Conservation (phyloP, 345 rosid genomes). For the Citrus medica region DNA sequence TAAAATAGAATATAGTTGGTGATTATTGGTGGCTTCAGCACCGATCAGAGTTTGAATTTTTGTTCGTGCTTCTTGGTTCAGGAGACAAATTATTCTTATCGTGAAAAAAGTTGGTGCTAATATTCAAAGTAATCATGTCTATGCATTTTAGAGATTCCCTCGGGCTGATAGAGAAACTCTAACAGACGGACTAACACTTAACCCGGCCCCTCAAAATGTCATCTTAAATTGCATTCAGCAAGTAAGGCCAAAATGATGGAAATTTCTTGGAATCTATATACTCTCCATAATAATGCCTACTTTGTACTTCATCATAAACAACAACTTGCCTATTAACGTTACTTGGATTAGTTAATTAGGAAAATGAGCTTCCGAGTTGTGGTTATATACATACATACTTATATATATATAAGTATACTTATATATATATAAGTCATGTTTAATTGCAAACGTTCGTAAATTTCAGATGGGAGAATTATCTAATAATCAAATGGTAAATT, state of each 20-base stretch:
- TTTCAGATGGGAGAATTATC: no score
- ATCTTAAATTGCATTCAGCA: no score
- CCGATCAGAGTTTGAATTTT: not conserved
- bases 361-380: no score
- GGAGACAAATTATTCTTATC: not conserved
- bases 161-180: not conserved
- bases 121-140: not conserved
- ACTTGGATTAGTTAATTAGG: not conserved
- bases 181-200: not conserved
- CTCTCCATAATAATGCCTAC: not conserved
- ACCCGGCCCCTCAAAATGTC: not conserved
- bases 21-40: not conserved
- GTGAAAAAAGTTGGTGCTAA: not conserved
- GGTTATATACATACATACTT: no score
- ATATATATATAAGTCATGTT: no score
- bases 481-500: no score
- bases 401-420: rapidly evolving
- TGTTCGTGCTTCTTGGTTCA: not conserved
- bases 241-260: not conserved
- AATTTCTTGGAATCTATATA: not conserved
- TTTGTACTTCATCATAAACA: not conserved
- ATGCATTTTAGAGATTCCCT: not conserved
- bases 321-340: not conserved
- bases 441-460: no score
- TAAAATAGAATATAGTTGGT: not conserved